Percentiles rank a stretch among this genome's conserved stretches.
Evolutionary conservation across 441 rosid species (phyloP).

Genomic region (Caryocar brasiliense): DNA sequence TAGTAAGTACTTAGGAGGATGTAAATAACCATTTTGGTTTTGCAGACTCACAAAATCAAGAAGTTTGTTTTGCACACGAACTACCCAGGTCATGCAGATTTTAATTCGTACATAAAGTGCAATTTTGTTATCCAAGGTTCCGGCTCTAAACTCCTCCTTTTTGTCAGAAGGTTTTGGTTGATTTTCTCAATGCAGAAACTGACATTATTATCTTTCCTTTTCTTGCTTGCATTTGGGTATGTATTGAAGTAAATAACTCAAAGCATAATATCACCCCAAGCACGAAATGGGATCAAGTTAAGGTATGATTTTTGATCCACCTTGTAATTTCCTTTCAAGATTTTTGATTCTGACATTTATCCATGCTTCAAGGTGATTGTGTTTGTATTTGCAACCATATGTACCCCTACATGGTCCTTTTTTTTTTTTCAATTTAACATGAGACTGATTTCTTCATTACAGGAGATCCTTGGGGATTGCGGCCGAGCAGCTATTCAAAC

Average conservation of each 20-base stretch:
- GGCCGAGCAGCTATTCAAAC: constrained; percentile 98
- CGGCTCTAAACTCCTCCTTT: constrained; percentile 16
- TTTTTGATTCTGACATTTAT: not conserved
- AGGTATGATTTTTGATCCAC: constrained; percentile 35
- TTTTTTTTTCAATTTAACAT: not conserved
- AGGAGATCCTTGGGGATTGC: constrained; percentile 95
- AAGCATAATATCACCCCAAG: constrained; percentile 64
- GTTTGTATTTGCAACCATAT: no score
- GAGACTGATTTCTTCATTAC: constrained; percentile 5
- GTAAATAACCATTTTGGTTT: constrained; percentile 10
- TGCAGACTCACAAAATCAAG: constrained; percentile 84
- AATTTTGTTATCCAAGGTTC: constrained; percentile 70
- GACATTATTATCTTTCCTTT: constrained; percentile 10
- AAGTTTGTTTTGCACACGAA: constrained; percentile 95
- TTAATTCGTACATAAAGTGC: constrained; percentile 91
- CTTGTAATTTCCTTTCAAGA: not conserved
- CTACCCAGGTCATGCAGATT: constrained; percentile 97
- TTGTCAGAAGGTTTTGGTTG: constrained; percentile 6
- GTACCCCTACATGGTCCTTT: no score
- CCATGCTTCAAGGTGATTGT: no score
- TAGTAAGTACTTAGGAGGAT: not conserved
- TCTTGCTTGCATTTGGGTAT: constrained; percentile 31
- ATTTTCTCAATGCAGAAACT: not conserved
- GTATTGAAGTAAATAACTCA: constrained; percentile 40
- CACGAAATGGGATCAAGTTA: constrained; percentile 93